Base-by-base conservation (phyloP, 257 asterid genomes). In the Thymus quinquecostatus region DNA sequence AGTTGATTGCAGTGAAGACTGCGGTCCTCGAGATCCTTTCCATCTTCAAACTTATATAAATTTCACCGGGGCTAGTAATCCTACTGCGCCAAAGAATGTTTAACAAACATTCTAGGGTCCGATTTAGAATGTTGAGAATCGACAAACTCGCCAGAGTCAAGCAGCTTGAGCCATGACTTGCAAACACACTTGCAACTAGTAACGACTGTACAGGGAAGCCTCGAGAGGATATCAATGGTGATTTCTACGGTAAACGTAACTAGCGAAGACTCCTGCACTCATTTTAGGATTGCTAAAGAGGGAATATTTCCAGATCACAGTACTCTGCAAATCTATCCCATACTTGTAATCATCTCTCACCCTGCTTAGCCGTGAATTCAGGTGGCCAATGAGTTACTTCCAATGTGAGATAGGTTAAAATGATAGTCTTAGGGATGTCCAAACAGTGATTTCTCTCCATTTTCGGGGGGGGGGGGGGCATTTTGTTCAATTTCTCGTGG, bases 141-240 rank as follows among this genome's bases (percentile, higher is more conserved):
- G 21, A 8, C 9, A 5, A 62, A 62, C 10, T 62, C 51, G 0
- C 21, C 7, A 5, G 51, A 8, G 10, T 43, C 28, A 5, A 64
- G 56, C 0, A 64, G 54, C 11, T 29, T 1, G 29, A 64, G 56
- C 69, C 69, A 64, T 64, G 53, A 0, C 50, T 76, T 78, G 80
- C 81, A 78, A 10, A 80, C 84, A 28, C 81, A 75, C 49, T 79
- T 71, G 82, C 82, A 78, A 1, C 12, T 30, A 13, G 29, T 0
- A 41, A 80, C 63, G 44, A 63, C 38, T 67, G 54, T 65, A 29
- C 73, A 10, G 0, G 87, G 85, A 48, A 83, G 73, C 40, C 84
- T 82, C 8, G 74, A 51, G 21, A 83, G 82, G 34, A 83, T 81
- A n/a, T 83, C 60, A 6, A 60, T 62, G 72, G 36, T 69, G 28